phyloP scores from a whole-genome alignment of 148 eudicot genomes.

The Silene latifolia region DNA sequence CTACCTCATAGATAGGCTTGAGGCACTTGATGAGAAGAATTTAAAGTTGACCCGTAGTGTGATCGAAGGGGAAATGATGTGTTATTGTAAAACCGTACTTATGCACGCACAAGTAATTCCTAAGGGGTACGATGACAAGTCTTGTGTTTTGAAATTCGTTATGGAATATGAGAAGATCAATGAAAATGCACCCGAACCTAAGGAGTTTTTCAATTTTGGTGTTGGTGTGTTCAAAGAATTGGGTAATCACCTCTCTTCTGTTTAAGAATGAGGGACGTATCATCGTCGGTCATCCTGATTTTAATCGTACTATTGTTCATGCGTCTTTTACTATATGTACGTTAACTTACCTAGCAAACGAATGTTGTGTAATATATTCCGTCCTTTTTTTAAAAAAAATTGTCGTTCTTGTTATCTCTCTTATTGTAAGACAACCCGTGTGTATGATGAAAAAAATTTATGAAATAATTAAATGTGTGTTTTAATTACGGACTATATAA shows the following conservation, averaged over 20 bases:
- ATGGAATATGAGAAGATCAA: not conserved
- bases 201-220: not conserved
- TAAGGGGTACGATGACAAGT: slow-evolving; percentile 3
- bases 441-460: no score
- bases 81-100: not conserved
- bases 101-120: not conserved
- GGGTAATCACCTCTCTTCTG: not conserved
- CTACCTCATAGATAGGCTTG: no score
- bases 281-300: no score
- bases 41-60: not conserved
- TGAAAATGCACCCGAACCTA: slow-evolving; percentile 15
- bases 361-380: no score
- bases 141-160: not conserved
- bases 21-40: not conserved
- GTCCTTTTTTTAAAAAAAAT: no score
- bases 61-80: slow-evolving; percentile 16
- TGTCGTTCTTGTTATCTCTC: no score
- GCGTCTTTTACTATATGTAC: no score
- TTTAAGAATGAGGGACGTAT: not conserved
- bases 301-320: no score
- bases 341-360: no score
- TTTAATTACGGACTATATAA: no score
- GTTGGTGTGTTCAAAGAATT: slow-evolving; percentile 3
- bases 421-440: no score
- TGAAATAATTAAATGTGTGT: no score